phyloP scores from a whole-genome alignment of 306 rosid species.

The Vigna trinervia region DNA sequence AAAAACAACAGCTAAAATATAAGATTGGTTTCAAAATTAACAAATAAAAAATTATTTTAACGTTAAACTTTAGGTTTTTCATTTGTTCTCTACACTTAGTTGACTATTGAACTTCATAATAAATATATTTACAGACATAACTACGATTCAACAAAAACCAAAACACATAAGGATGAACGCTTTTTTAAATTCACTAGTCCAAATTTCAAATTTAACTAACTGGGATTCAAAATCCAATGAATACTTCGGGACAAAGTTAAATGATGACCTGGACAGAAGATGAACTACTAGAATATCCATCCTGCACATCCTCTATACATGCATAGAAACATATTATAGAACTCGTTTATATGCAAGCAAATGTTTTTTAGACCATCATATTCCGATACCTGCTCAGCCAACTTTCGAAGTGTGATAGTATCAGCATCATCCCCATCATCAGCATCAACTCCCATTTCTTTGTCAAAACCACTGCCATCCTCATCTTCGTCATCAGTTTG shows the following conservation, averaged over 20 bases:
- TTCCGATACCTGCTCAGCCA: conserved; percentile 79
- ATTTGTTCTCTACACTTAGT: not conserved
- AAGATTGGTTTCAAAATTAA: not conserved
- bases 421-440: conserved; percentile 92
- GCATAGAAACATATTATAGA: not conserved
- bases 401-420: conserved; percentile 67
- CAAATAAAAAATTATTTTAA: not conserved
- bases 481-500: conserved; percentile 89
- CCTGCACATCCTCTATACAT: too few species aligned
- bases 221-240: not conserved
- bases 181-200: not conserved
- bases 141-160: not conserved
- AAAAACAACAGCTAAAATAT: not conserved
- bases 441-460: conserved; percentile 87
- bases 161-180: not conserved
- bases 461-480: conserved; percentile 80
- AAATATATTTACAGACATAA: not conserved
- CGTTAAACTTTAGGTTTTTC: not conserved
- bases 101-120: not conserved
- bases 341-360: not conserved
- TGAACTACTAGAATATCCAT: too few species aligned
- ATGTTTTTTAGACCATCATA: not conserved
- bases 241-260: not conserved
- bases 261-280: not conserved
- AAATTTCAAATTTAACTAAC: not conserved